These are phyloP conservation scores for Adansonia madagascariensis DNA, from an alignment of 441 rosid species.

Conservation along the genomic window DNA sequence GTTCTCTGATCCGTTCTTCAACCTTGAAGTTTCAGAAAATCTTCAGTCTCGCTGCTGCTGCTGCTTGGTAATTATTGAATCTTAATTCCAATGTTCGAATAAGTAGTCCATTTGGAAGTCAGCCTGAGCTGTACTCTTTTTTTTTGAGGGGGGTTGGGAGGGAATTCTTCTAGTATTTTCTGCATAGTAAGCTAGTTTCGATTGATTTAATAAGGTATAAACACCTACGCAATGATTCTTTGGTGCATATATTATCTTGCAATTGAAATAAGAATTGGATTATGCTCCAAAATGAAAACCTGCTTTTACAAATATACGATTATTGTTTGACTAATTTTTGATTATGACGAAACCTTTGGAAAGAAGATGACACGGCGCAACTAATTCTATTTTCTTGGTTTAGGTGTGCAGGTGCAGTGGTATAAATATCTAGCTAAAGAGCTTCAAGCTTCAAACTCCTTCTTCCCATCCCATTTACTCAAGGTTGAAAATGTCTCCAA, in stretches of 20 bases:
- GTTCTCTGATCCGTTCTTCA: constrained; percentile 6
- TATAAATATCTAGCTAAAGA: background rate
- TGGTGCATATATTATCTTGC: background rate
- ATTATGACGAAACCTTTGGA: background rate
- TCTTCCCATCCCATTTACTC: background rate
- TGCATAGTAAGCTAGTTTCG: background rate
- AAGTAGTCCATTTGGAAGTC: background rate
- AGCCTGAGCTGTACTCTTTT: background rate
- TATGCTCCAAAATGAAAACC: background rate
- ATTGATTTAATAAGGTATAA: background rate
- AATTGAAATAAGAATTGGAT: background rate
- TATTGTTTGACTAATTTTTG: background rate
- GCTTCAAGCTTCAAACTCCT: background rate
- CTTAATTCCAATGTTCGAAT: background rate
- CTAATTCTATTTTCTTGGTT: background rate
- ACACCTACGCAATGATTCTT: background rate
- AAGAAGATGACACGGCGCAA: background rate
- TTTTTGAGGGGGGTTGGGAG: background rate
- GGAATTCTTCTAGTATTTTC: background rate
- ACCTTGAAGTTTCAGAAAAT: constrained; percentile 6
- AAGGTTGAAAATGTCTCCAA: constrained; percentile 77
- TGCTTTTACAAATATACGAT: background rate
- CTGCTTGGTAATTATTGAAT: constrained; percentile 18
- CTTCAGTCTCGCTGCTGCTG: background rate
- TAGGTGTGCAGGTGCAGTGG: background rate